Evolutionary conservation across 192 early-diverging fungal genomes (phyloP).

Genomic region (Coemansia javaensis): DNA sequence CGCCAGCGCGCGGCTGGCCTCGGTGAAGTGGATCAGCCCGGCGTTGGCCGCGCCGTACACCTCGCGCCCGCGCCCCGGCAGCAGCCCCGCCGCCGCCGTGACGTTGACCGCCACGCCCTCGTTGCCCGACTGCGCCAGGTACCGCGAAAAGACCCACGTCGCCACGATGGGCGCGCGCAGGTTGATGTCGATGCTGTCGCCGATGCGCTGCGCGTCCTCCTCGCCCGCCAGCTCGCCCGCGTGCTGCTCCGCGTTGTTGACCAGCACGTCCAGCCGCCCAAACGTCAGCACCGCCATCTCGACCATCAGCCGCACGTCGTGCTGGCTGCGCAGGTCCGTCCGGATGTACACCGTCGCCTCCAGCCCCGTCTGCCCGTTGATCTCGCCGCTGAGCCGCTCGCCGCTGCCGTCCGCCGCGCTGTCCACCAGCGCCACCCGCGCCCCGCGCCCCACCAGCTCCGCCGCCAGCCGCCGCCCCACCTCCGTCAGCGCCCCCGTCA

Average conservation of each 20-base stretch:
- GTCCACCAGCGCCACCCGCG: conserved; percentile 19
- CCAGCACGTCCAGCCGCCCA: conserved; percentile 25
- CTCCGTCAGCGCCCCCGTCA: conserved; percentile 24
- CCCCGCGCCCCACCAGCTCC: conserved; percentile 8
- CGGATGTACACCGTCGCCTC: conserved; percentile 12
- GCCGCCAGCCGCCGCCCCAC: conserved; percentile 15
- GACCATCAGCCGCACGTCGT: conserved; percentile 24
- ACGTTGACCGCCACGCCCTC: conserved; percentile 27
- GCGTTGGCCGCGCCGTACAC: conserved; percentile 30
- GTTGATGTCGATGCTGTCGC: conserved; percentile 23
- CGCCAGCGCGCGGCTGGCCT: conserved; percentile 12
- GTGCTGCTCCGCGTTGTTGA: conserved; percentile 24
- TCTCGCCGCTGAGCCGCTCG: conserved; percentile 6
- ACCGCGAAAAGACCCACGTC: conserved; percentile 28
- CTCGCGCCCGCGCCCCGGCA: conserved; percentile 19
- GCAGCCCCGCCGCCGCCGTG: conserved; percentile 23
- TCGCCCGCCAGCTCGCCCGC: conserved; percentile 9
- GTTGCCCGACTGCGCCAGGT: conserved; percentile 10
- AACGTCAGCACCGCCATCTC: conserved; percentile 34
- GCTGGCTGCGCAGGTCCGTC: conserved; percentile 8
- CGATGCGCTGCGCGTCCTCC: conserved; percentile 12
- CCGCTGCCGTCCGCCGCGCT: conserved; percentile 17
- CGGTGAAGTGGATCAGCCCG: conserved; percentile 31
- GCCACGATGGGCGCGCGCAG: conserved; percentile 24
- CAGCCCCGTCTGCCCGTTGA: conserved; percentile 1